Conservation (phyloP, 768 basidiomycete genomes). For the Baorangia bicolor region DNA sequence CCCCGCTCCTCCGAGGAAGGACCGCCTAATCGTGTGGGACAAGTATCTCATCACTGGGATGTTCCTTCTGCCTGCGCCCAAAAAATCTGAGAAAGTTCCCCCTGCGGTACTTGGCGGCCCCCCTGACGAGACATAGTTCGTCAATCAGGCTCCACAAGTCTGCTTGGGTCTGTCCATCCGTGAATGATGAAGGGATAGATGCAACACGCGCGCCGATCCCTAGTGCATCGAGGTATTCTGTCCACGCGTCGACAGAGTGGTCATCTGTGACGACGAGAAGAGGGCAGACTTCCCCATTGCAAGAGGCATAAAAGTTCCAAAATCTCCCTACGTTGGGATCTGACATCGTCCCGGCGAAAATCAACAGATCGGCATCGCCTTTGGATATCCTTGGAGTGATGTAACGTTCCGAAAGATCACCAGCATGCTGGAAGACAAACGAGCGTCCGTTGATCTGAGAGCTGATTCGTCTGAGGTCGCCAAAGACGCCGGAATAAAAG, state of each 20-base stretch:
- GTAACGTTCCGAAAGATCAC: slow-evolving; percentile 15
- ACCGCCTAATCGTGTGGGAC: neutral
- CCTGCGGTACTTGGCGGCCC: slow-evolving; percentile 15
- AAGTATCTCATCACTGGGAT: neutral
- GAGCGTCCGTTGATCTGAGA: slow-evolving; percentile 25
- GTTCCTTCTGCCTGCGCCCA: slow-evolving; percentile 11
- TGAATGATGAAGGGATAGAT: neutral
- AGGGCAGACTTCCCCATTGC: slow-evolving; percentile 25
- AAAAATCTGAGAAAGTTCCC: slow-evolving; percentile 16
- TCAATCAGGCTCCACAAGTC: slow-evolving; percentile 14
- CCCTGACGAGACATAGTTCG: slow-evolving; percentile 27
- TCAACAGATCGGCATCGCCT: slow-evolving; percentile 24
- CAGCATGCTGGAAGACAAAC: slow-evolving; percentile 22
- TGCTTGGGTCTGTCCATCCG: neutral
- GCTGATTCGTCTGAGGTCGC: slow-evolving; percentile 15
- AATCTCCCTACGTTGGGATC: slow-evolving; percentile 10
- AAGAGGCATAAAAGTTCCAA: slow-evolving; percentile 14
- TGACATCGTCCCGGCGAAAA: slow-evolving; percentile 19
- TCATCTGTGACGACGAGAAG: slow-evolving; percentile 21
- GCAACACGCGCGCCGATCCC: slow-evolving; percentile 18
- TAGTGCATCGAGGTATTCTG: neutral
- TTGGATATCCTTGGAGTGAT: slow-evolving; percentile 19
- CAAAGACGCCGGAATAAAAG: slow-evolving; percentile 15
- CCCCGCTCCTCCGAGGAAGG: neutral
- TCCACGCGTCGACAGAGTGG: slow-evolving; percentile 11